Percentiles rank a stretch among this genome's conserved stretches.
phyloP scores from a whole-genome alignment of 2,329 filamentous ascomycete species.

The Exophiala lecanii-corni region DNA sequence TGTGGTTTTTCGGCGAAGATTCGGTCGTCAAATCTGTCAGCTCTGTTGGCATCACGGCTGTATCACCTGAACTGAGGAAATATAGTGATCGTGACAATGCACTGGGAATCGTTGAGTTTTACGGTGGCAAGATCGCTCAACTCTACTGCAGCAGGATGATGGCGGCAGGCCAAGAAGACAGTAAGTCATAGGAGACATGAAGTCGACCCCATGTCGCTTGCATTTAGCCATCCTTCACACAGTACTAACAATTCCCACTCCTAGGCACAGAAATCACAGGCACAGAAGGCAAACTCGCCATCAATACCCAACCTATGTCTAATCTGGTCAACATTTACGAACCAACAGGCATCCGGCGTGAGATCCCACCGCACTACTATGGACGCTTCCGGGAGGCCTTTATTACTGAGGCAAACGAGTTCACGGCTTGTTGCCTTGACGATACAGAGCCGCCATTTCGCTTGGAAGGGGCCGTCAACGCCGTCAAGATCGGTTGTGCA shows the following conservation, averaged over 20 bases:
- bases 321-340: conserved; percentile 55
- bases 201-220: too few relatives aligned
- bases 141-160: conserved; percentile 64
- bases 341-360: conserved; percentile 50
- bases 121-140: conserved; percentile 58
- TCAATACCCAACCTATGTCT: conserved; percentile 55
- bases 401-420: conserved; percentile 60
- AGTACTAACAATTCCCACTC: too few relatives aligned
- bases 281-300: conserved; percentile 58
- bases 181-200: too few relatives aligned
- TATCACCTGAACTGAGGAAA: conserved; percentile 54
- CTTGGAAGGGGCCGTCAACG: conserved; percentile 52
- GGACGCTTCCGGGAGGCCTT: conserved; percentile 60
- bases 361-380: conserved; percentile 60
- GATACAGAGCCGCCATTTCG: conserved; percentile 52
- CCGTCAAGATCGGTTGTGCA: conserved; percentile 56
- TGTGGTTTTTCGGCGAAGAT: conserved; percentile 60
- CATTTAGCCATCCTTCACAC: too few relatives aligned
- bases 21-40: conserved; percentile 52
- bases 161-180: conserved; percentile 62
- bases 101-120: conserved; percentile 62
- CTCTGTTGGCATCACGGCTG: conserved; percentile 55
- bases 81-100: conserved; percentile 60
- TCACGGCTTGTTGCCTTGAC: conserved; percentile 56
- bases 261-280: conserved; percentile 65